These are phyloP conservation scores for Cyclostephanos invisitatus DNA, from an alignment of 108 stramenopile genomes.

Conservation along the genomic window DNA sequence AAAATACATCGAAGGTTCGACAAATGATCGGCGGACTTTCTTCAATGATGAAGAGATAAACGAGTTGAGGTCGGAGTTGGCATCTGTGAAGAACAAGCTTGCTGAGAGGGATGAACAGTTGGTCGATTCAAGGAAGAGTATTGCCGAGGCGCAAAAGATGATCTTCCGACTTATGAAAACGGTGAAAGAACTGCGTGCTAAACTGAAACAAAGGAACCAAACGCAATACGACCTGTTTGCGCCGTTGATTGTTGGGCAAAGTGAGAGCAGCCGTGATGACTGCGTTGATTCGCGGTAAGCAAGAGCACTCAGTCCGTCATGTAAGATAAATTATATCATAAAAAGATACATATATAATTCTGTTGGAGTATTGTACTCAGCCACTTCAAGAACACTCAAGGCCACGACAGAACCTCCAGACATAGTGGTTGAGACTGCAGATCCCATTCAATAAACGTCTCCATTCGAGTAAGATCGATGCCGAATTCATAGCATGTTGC, in stretches of 20 bases:
- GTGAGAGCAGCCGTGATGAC: background rate
- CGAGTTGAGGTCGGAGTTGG: conserved; percentile 17
- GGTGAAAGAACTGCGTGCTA: conserved; percentile 25
- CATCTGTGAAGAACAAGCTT: conserved; percentile 23
- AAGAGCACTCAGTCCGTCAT: background rate
- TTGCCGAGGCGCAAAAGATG: conserved; percentile 50
- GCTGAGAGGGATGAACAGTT: conserved; percentile 38
- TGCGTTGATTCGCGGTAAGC: background rate
- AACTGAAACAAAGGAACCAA: conserved; percentile 8
- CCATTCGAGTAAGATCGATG: conserved; percentile 7
- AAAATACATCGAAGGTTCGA: background rate
- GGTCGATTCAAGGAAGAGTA: conserved; percentile 26
- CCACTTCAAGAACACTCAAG: background rate
- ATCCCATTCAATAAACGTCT: conserved; percentile 16
- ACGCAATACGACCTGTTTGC: background rate
- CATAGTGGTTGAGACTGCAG: background rate
- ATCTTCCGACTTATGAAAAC: conserved; percentile 44
- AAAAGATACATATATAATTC: background rate
- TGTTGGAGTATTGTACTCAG: background rate
- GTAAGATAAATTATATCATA: background rate
- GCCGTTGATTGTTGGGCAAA: background rate
- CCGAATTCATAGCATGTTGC: conserved; percentile 12
- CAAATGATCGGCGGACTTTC: background rate
- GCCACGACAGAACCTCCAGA: conserved; percentile 17
- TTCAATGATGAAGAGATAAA: background rate